Conservation (phyloP, 2,329 filamentous ascomycete species). For the Lasiodiplodia gonubiensis region DNA sequence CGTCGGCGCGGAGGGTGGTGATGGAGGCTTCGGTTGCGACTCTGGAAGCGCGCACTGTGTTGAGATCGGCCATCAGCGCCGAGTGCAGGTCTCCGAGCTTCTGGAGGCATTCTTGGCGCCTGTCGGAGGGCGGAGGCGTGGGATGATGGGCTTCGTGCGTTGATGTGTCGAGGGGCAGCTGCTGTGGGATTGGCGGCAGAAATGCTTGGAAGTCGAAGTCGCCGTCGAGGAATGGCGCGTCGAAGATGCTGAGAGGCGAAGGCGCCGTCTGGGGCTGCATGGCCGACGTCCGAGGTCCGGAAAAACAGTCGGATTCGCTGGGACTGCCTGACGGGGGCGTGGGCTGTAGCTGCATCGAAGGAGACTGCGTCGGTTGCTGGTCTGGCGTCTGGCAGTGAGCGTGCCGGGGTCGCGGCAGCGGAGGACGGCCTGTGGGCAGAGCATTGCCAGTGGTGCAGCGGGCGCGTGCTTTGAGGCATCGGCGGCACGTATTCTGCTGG, state of each 20-base stretch:
- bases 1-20: background rate
- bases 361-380: background rate
- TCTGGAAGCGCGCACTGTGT: background rate
- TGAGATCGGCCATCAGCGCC: background rate
- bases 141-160: background rate
- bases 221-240: background rate
- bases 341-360: background rate
- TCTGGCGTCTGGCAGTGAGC: background rate
- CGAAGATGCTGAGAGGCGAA: background rate
- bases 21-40: background rate
- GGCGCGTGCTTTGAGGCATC: slow-evolving; percentile 2
- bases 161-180: background rate
- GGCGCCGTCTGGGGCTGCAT: background rate
- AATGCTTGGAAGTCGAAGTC: slow-evolving; percentile 7
- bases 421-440: background rate
- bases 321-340: background rate
- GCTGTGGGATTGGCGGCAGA: background rate
- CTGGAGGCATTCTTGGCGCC: background rate
- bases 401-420: background rate
- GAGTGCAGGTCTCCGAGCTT: slow-evolving; percentile 8
- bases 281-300: background rate
- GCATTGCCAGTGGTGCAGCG: background rate
- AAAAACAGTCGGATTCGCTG: background rate
- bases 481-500: background rate
- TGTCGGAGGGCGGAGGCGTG: background rate